Conservation (phyloP, 768 basidiomycete genomes). For the Nevesoporus exiguus region DNA sequence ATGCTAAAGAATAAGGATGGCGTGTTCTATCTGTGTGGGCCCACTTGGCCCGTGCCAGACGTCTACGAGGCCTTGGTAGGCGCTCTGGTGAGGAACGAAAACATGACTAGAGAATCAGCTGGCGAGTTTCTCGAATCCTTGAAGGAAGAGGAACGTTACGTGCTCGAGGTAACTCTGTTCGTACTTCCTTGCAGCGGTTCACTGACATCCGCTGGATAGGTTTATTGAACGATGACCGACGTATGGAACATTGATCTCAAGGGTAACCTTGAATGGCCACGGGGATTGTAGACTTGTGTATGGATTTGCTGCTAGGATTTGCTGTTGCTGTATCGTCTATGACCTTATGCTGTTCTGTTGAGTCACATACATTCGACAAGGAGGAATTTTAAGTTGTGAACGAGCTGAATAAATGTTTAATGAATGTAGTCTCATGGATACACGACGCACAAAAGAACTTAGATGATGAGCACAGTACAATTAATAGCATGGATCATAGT, state of each 20-base stretch:
- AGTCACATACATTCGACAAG: background rate
- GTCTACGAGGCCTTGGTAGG: constrained; percentile 90
- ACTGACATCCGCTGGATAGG: constrained; percentile 14
- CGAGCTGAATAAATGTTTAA: too few relatives aligned
- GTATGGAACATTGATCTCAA: background rate
- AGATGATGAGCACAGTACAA: background rate
- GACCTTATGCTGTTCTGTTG: background rate
- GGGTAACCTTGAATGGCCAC: background rate
- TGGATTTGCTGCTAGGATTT: background rate
- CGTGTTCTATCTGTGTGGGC: constrained; percentile 95
- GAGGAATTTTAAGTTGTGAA: background rate
- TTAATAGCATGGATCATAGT: constrained; percentile 24
- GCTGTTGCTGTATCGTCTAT: background rate
- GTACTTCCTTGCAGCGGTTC: background rate
- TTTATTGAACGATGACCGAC: constrained; percentile 17
- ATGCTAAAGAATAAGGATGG: constrained; percentile 73
- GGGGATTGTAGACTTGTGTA: background rate
- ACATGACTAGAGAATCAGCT: constrained; percentile 59
- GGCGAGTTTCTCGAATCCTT: constrained; percentile 81
- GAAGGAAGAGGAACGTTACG: constrained; percentile 97
- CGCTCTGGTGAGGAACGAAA: constrained; percentile 71
- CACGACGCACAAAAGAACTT: background rate
- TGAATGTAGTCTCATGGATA: too few relatives aligned
- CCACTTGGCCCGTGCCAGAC: constrained; percentile 99
- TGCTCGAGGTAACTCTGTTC: constrained; percentile 66